A percentile compares a stretch with the other conserved stretches of the same genome.
Evolutionary conservation across 2,329 filamentous ascomycete species (phyloP).

Genomic region (Ascochyta clinopodiicola): DNA sequence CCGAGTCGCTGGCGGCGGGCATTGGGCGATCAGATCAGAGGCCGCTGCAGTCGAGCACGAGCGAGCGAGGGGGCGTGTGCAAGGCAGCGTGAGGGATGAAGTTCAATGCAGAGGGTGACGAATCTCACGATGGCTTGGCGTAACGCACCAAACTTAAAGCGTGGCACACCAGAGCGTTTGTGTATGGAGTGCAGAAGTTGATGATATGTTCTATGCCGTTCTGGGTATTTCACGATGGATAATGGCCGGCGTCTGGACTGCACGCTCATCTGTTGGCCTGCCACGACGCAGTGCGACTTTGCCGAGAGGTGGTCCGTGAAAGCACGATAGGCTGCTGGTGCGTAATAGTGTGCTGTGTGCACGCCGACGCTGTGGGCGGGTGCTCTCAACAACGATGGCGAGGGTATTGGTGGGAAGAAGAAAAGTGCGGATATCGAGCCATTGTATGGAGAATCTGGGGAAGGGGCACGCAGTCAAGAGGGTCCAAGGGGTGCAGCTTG

Average conservation of each 20-base stretch:
- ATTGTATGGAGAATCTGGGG: conserved; percentile 12
- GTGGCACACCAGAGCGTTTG: conserved; percentile 31
- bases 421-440: conserved; percentile 1
- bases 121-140: conserved; percentile 26
- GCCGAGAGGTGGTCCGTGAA: conserved; percentile 13
- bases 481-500: conserved; percentile 7
- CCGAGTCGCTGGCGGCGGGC: conserved; percentile 37
- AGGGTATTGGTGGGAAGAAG: background rate
- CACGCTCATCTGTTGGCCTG: conserved; percentile 24
- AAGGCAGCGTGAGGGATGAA: conserved; percentile 27
- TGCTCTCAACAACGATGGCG: conserved; percentile 8
- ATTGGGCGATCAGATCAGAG: conserved; percentile 38
- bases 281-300: conserved; percentile 15
- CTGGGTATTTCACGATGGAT: conserved; percentile 45
- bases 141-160: conserved; percentile 24
- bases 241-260: conserved; percentile 34
- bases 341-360: conserved; percentile 8
- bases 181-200: conserved; percentile 32
- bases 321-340: conserved; percentile 15
- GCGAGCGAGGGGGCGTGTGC: conserved; percentile 27
- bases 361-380: background rate
- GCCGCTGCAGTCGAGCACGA: conserved; percentile 26
- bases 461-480: conserved; percentile 4
- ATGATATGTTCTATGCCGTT: conserved; percentile 32
- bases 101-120: conserved; percentile 11